Base-by-base conservation (phyloP, 352 stramenopile species). In the Thraustotheca clavata region DNA sequence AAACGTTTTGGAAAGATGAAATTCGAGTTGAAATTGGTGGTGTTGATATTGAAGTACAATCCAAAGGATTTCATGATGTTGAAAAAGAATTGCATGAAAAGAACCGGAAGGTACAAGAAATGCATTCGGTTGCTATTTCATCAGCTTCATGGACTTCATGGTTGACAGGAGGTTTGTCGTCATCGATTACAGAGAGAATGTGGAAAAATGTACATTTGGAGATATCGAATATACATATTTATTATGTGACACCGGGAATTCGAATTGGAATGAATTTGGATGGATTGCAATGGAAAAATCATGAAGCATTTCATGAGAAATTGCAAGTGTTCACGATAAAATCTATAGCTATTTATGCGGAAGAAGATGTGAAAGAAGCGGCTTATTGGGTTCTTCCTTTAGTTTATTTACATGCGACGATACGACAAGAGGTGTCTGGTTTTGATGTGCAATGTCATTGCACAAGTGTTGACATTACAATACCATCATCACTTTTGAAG, bases 21-120 rank as follows among this genome's bases (percentile, higher is more conserved):
- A 54, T 65, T n/a, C 57, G 57, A 38, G 31, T 65, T 16, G 11
- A 55, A n/a, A 36, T 65, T 12, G 43, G 41, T 32, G 57, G 57
- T 16, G 38, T 65, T 26, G 57, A 65, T n/a, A 11, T 50, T 9
- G 57, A 65, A 35, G 18, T 65, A 18, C 9, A 54, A 9, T 24
- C 47, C 2, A 43, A 49, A 31, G 31, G 9, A 12, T 20, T 7
- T 4, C 47, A 65, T 22, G 57, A 65, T 31, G 18, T 65, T 14
- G 41, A 54, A 54, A 20, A 18, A 24, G 57, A 65, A 27, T 14
- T 65, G 8, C 14, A 65, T 7, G 11, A 50, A 22, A 65, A 65
- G 26, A 65, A 65, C 39, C 39, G 26, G 12, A 4, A 26, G 22
- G 38, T 65, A 7, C 38, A 65, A 31, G 36, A 27, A 5, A 9